Conservation (phyloP, 1,139 yeast species). For the Suhomyces terraborum region DNA sequence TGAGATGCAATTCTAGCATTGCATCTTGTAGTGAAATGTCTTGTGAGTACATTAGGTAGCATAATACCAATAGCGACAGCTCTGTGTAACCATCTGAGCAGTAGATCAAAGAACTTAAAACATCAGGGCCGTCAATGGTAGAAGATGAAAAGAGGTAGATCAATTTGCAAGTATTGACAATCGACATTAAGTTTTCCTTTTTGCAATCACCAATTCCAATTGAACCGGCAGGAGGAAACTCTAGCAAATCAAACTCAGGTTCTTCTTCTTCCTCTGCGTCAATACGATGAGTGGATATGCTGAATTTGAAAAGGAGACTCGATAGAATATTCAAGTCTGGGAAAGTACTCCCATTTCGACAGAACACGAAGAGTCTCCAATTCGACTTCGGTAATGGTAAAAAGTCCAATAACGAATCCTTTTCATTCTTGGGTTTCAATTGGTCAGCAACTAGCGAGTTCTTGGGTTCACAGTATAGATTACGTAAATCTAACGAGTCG, state of each 20-base stretch:
- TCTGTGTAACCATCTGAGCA: conserved; percentile 95
- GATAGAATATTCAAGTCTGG: conserved; percentile 47
- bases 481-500: conserved; percentile 15
- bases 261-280: conserved; percentile 20
- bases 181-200: conserved; percentile 54
- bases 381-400: conserved; percentile 41
- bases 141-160: conserved; percentile 45
- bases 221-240: conserved; percentile 85
- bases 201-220: conserved; percentile 71
- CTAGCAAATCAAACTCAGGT: conserved; percentile 43
- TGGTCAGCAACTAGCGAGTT: conserved; percentile 48
- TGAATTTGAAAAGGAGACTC: conserved; percentile 36
- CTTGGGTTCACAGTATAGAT: conserved; percentile 51
- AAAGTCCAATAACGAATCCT: conserved; percentile 18
- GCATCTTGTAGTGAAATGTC: conserved; percentile 54
- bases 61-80: conserved; percentile 70
- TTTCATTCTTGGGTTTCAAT: conserved; percentile 6
- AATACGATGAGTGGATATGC: conserved; percentile 29
- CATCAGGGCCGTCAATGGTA: conserved; percentile 26
- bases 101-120: conserved; percentile 54
- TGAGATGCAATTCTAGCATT: conserved; percentile 58
- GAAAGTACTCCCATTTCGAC: conserved; percentile 59
- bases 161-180: conserved; percentile 65
- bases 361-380: conserved; percentile 42
- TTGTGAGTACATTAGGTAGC: conserved; percentile 69